Conservation (phyloP, 176 grass and related monocot genomes). For the Carex pumila region DNA sequence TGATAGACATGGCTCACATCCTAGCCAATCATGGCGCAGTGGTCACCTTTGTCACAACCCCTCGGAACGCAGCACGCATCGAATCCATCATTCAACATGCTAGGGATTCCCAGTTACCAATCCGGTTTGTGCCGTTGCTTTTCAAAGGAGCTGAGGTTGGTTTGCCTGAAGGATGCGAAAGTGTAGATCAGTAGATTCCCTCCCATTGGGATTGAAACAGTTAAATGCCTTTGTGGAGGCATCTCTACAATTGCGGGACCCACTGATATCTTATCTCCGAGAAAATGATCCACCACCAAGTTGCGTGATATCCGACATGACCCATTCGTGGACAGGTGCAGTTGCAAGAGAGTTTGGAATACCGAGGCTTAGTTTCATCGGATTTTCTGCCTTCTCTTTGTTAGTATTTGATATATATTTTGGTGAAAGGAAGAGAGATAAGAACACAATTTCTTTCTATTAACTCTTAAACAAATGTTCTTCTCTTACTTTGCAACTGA, state of each 20-base stretch:
- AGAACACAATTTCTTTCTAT: too few species aligned
- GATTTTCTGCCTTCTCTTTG: slow-evolving; percentile 35
- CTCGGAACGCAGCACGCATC: slow-evolving; percentile 23
- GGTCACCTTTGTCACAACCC: slow-evolving; percentile 28
- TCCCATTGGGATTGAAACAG: not conserved
- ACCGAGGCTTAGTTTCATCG: slow-evolving; percentile 29
- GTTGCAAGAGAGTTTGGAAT: slow-evolving; percentile 30
- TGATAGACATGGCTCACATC: slow-evolving; percentile 22
- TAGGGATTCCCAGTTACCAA: not conserved
- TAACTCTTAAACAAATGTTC: too few species aligned
- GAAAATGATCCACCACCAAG: not conserved
- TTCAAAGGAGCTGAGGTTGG: slow-evolving; percentile 32
- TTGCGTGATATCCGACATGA: slow-evolving; percentile 39
- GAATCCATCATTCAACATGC: slow-evolving; percentile 9
- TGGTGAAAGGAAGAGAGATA: too few species aligned
- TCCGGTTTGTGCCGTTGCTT: slow-evolving; percentile 21
- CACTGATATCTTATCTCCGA: slow-evolving; percentile 26
- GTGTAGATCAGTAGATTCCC: slow-evolving; percentile 17
- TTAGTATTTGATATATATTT: too few species aligned
- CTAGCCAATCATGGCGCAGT: slow-evolving; percentile 15
- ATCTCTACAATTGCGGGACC: slow-evolving; percentile 17
- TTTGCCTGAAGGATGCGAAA: slow-evolving; percentile 39
- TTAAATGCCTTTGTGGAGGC: slow-evolving; percentile 15
- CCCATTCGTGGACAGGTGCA: slow-evolving; percentile 26
- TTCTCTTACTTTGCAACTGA: too few species aligned